A percentile compares a stretch with the other conserved stretches of the same genome.
Evolutionary conservation across 2,329 filamentous ascomycete species (phyloP).

Genomic region (Fusarium piperis): DNA sequence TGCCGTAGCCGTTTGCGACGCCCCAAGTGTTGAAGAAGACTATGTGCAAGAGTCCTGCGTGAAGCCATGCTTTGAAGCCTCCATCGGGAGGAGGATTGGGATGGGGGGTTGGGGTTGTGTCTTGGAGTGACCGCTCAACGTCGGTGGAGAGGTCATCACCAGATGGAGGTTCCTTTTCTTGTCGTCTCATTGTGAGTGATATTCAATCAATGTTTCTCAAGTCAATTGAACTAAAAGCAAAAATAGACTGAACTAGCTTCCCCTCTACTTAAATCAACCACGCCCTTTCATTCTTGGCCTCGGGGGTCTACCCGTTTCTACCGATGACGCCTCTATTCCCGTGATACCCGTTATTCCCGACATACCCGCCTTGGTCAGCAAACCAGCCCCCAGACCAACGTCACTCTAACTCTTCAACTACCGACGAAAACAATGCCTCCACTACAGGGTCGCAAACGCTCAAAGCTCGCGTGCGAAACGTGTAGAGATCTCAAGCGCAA

Average conservation of each 20-base stretch:
- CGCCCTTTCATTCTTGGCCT: not conserved
- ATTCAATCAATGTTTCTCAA: not conserved
- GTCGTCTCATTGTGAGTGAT: slow-evolving; percentile 1
- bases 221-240: not conserved
- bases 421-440: slow-evolving; percentile 22
- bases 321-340: slow-evolving; percentile 3
- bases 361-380: slow-evolving; percentile 21
- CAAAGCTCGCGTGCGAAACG: slow-evolving; percentile 58
- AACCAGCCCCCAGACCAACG: not conserved
- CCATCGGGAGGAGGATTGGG: slow-evolving; percentile 23
- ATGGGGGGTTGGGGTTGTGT: not conserved
- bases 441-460: slow-evolving; percentile 46
- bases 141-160: slow-evolving; percentile 11
- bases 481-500: slow-evolving; percentile 66
- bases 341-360: slow-evolving; percentile 18
- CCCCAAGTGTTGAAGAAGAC: slow-evolving; percentile 58
- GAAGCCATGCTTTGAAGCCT: slow-evolving; percentile 43
- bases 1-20: slow-evolving; percentile 57
- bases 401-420: not conserved
- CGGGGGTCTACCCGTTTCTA: not conserved
- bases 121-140: slow-evolving; percentile 2
- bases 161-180: not conserved
- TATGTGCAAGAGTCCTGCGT: slow-evolving; percentile 48
- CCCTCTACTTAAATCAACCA: not conserved
- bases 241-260: not conserved